Conservation (phyloP, 2,329 filamentous ascomycete genomes). For the Colletotrichum spinosum region DNA sequence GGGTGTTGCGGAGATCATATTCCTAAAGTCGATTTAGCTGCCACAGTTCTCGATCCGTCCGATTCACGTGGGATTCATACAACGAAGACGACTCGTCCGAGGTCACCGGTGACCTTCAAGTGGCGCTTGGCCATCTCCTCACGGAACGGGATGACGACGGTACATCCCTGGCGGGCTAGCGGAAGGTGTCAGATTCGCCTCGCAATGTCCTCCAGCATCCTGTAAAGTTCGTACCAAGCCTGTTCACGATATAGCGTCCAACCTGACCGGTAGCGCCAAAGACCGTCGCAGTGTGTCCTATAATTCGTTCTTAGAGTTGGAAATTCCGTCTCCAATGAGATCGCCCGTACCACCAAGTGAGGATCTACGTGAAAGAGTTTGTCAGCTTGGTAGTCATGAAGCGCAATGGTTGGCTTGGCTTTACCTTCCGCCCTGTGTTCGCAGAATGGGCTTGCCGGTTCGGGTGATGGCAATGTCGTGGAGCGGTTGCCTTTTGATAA, state of each 20-base stretch:
- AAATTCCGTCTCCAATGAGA: not conserved
- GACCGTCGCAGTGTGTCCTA: constrained; percentile 95
- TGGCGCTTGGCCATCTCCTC: constrained; percentile 99
- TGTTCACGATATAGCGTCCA: constrained; percentile 97
- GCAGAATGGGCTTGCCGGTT: constrained; percentile 95
- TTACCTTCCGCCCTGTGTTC: constrained; percentile 89
- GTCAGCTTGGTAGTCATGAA: constrained; percentile 3
- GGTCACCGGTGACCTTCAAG: constrained; percentile 94
- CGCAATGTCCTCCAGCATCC: constrained; percentile 25
- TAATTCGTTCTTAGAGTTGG: constrained; percentile 38
- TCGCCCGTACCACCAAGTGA: constrained; percentile 80
- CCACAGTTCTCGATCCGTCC: not conserved
- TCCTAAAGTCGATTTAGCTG: constrained; percentile 67
- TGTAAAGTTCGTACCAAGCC: constrained; percentile 71
- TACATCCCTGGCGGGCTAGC: constrained; percentile 90
- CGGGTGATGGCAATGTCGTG: constrained; percentile 94
- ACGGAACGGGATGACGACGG: constrained; percentile 90
- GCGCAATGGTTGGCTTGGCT: constrained; percentile 44
- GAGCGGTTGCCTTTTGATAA: constrained; percentile 64
- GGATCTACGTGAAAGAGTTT: constrained; percentile 64
- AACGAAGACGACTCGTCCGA: constrained; percentile 89
- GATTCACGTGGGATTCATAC: constrained; percentile 54
- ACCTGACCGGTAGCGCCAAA: constrained; percentile 97
- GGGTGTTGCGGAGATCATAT: constrained; percentile 93
- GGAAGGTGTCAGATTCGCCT: constrained; percentile 31